phyloP scores from a whole-genome alignment of 2,329 filamentous ascomycete genomes.

The Curvularia eragrostidis region DNA sequence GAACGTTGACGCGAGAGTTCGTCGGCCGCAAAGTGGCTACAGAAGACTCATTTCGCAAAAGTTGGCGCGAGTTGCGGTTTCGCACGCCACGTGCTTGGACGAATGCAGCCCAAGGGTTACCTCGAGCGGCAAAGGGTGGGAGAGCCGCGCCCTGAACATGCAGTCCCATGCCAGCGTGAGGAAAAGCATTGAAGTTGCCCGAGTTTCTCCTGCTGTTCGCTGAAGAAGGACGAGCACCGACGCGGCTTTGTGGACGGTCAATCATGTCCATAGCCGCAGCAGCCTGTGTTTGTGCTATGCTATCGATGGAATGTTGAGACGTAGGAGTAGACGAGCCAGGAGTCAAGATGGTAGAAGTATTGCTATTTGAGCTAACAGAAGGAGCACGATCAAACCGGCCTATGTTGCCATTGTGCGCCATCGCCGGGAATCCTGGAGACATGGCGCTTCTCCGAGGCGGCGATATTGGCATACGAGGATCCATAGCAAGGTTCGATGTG shows the following conservation, averaged over 20 bases:
- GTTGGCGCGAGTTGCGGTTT: constrained; percentile 43
- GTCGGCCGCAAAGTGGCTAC: constrained; percentile 47
- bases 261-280: constrained; percentile 43
- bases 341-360: constrained; percentile 36
- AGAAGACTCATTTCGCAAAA: constrained; percentile 49
- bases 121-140: constrained; percentile 38
- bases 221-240: constrained; percentile 46
- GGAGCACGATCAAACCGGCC: constrained; percentile 34
- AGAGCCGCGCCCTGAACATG: constrained; percentile 43
- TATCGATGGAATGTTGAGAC: constrained; percentile 37
- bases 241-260: constrained; percentile 48
- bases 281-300: constrained; percentile 38
- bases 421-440: constrained; percentile 30
- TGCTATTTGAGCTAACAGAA: constrained; percentile 40
- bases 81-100: constrained; percentile 36
- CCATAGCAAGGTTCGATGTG: constrained; percentile 31
- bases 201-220: constrained; percentile 45
- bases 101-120: constrained; percentile 49
- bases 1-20: constrained; percentile 45
- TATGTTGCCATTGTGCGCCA: constrained; percentile 21
- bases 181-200: constrained; percentile 41
- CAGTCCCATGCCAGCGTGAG: constrained; percentile 41
- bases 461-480: constrained; percentile 38
- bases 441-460: constrained; percentile 38
- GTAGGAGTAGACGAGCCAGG: constrained; percentile 39